Percentiles rank a stretch among this genome's conserved stretches.
Evolutionary conservation across 768 basidiomycete genomes (phyloP).

Genomic region (Kockovaella imperatae): DNA sequence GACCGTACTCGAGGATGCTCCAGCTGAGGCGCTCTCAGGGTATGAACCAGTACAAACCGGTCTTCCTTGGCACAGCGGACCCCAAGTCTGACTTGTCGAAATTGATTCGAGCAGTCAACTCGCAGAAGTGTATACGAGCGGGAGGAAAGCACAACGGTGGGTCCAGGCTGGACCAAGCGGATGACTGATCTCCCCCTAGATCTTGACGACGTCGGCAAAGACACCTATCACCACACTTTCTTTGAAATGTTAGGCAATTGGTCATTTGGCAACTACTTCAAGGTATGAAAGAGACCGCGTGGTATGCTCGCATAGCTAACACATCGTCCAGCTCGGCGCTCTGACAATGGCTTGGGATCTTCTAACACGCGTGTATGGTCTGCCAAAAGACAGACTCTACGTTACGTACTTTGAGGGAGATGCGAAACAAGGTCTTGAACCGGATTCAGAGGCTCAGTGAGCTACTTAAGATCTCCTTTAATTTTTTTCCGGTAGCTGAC

Average conservation of each 20-base stretch:
- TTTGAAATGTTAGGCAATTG: slow-evolving; percentile 99
- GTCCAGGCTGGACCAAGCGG: slow-evolving; percentile 12
- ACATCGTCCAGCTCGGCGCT: slow-evolving; percentile 69
- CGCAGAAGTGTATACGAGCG: slow-evolving; percentile 96
- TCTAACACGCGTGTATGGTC: slow-evolving; percentile 75
- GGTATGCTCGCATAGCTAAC: slow-evolving; percentile 2
- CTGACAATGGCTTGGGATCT: slow-evolving; percentile 90
- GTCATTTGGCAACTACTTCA: slow-evolving; percentile 99
- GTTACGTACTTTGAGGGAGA: slow-evolving; percentile 98
- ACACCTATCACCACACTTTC: slow-evolving; percentile 93
- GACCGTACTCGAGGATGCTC: not conserved
- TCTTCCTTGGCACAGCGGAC: slow-evolving; percentile 97
- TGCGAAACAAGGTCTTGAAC: slow-evolving; percentile 67
- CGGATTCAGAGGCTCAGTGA: slow-evolving; percentile 75
- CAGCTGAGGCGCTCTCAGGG: slow-evolving; percentile 20
- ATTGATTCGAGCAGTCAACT: slow-evolving; percentile 87
- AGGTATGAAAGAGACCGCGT: slow-evolving; percentile 50
- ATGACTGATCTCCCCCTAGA: slow-evolving; percentile 51
- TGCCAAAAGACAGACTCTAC: slow-evolving; percentile 84
- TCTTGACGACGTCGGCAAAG: slow-evolving; percentile 96
- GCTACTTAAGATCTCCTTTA: slow-evolving; percentile 8
- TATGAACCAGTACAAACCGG: slow-evolving; percentile 76
- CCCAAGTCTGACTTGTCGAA: slow-evolving; percentile 85
- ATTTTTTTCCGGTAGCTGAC: not conserved
- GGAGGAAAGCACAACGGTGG: slow-evolving; percentile 97